Conservation (phyloP, 2,329 filamentous ascomycete genomes). For the Trichoderma citrinoviride region DNA sequence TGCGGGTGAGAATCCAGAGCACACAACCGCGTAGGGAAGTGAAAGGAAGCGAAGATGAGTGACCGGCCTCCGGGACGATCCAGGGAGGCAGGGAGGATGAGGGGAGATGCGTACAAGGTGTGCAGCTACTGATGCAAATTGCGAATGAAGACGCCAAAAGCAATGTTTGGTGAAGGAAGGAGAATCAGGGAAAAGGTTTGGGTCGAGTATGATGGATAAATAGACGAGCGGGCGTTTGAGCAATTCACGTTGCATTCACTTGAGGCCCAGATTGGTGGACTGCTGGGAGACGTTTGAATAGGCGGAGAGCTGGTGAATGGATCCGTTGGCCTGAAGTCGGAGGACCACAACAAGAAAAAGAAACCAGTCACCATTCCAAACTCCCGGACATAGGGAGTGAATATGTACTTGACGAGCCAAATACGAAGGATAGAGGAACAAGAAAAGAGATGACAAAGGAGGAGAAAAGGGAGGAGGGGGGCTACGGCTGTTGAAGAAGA, state of each 20-base stretch:
- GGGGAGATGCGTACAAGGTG: not conserved
- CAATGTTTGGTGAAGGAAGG: not conserved
- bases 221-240: not conserved
- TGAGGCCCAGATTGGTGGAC: not conserved
- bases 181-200: not conserved
- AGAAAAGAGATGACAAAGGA: not conserved
- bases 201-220: not conserved
- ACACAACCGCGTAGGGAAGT: too few species aligned
- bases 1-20: too few species aligned
- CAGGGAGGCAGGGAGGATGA: not conserved
- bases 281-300: not conserved
- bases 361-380: not conserved
- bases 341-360: not conserved
- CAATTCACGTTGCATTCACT: slow-evolving; percentile 7
- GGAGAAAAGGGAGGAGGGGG: not conserved
- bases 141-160: not conserved
- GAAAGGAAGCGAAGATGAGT: too few species aligned
- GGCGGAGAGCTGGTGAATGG: too few species aligned
- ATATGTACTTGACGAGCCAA: not conserved
- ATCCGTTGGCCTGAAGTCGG: not conserved
- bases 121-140: not conserved
- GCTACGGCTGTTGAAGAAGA: not conserved
- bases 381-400: not conserved
- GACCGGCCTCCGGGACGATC: too few species aligned
- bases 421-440: not conserved